Evolutionary conservation across 2,329 filamentous ascomycete genomes (phyloP), one percentile per base, ranked within the genome.

Genomic region (Arthrinium phaeospermum): DNA sequence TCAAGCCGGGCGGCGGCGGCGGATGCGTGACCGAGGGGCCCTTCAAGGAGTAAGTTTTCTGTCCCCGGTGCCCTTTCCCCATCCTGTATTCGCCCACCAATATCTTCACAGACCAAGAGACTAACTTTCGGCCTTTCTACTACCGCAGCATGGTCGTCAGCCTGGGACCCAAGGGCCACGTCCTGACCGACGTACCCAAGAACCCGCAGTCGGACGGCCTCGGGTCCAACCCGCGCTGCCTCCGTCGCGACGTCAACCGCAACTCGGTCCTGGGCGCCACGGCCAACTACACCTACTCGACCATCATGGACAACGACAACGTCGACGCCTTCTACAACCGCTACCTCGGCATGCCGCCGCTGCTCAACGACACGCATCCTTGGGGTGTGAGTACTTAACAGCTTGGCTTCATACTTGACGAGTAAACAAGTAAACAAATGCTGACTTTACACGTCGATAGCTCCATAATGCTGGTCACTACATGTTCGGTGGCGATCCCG

Each of bases 21-120:
- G 89, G 88, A 3, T 91, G 89, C 75, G 82, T 90, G 5, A 82
- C 79, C 3, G 79, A 79, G 2, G 87, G 88, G 0, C 88, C 88
- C 0, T 84, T 89, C 30, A 79, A 79, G 37, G 83, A 84, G 79
- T 83, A 73, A 12, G 79, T 78, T 5, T 4, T 13, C 14, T 41
- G 30, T 5, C 14, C 14, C 24, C 13, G 4, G 30, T 4, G 27
- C 45, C 61, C 49, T 41, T 34, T 4, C 51, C 24, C 51, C 34
- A 51, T 44, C 24, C n/a, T 13, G n/a, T 1, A 7, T 4, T 37
- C 12, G 22, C 24, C 7, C 41, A 47, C 2, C 24, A 16, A 53
- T 16, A 14, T 27, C 49, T 27, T 27, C n/a, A 30, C 51, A 19
- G 51, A 57, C 67, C 24, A 34, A n/a, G 27, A n/a, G n/a, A 44